Conservation (phyloP, 768 basidiomycete genomes). For the Suillus brevipes region DNA sequence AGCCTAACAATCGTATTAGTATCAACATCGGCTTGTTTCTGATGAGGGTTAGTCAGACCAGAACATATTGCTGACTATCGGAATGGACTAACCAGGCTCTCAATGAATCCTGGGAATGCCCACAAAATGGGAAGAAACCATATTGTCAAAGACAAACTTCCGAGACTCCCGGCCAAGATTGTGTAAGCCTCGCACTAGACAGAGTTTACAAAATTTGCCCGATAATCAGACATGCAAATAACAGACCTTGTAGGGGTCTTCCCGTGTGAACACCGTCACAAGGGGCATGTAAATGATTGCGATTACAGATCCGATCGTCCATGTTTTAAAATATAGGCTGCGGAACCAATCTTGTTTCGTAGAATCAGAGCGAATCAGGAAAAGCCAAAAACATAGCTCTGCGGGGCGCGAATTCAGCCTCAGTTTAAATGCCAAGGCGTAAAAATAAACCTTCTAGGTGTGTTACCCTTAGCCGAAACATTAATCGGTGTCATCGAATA, state of each 20-base stretch:
- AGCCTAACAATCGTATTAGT: slow-evolving; percentile 64
- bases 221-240: neutral
- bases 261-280: slow-evolving; percentile 62
- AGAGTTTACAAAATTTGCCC: slow-evolving; percentile 8
- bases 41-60: neutral
- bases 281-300: slow-evolving; percentile 70
- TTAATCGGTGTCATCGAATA: neutral
- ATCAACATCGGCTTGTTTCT: slow-evolving; percentile 68
- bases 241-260: slow-evolving; percentile 58
- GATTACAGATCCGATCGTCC: slow-evolving; percentile 62
- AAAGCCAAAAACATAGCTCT: slow-evolving; percentile 90
- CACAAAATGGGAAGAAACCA: slow-evolving; percentile 76
- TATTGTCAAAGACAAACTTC: slow-evolving; percentile 67
- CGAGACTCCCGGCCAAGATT: slow-evolving; percentile 68
- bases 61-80: neutral
- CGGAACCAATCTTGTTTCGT: slow-evolving; percentile 75
- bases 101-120: slow-evolving; percentile 66
- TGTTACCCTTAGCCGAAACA: slow-evolving; percentile 51
- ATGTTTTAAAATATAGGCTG: slow-evolving; percentile 71
- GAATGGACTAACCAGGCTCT: slow-evolving; percentile 49
- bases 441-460: slow-evolving; percentile 67
- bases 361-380: slow-evolving; percentile 67
- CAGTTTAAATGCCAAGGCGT: neutral
- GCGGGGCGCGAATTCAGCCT: neutral
- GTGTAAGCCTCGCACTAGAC: slow-evolving; percentile 67